Evolutionary conservation across 176 grass and related monocot genomes (phyloP).

Genomic region (Oryza glumipatula): DNA sequence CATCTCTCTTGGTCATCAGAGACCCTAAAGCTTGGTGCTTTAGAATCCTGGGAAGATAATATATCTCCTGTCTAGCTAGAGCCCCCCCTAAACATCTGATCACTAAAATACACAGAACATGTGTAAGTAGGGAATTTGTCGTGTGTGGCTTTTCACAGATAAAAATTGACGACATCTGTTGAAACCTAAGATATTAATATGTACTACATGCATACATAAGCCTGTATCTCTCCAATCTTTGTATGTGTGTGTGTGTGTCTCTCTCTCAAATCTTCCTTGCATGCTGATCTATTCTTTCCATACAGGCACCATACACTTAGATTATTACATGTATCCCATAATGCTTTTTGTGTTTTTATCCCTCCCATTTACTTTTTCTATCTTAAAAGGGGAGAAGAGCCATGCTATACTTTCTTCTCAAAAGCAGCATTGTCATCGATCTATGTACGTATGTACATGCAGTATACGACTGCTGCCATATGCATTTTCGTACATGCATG

Average conservation of each 20-base stretch:
- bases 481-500: not conserved
- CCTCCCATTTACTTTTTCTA: conserved; percentile 13
- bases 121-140: conserved; percentile 61
- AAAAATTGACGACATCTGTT: conserved; percentile 46
- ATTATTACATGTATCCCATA: conserved; percentile 47
- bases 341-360: conserved; percentile 41
- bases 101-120: conserved; percentile 42
- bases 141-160: conserved; percentile 41
- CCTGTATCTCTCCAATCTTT: conserved; percentile 3
- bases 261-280: conserved; percentile 27
- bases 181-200: conserved; percentile 16
- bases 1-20: conserved; percentile 63
- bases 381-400: conserved; percentile 49
- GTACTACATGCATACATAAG: not conserved
- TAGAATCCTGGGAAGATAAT: conserved; percentile 80
- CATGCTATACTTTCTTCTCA: conserved; percentile 45
- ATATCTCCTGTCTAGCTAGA: conserved; percentile 36
- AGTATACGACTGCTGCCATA: not conserved
- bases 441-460: conserved; percentile 15
- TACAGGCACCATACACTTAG: conserved; percentile 5
- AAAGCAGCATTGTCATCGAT: conserved; percentile 37
- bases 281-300: conserved; percentile 65
- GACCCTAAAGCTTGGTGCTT: conserved; percentile 64
- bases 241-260: not conserved
- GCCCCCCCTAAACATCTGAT: conserved; percentile 11